phyloP scores from a whole-genome alignment of 2,329 filamentous ascomycete species.

The Trichophyton benhamiae region DNA sequence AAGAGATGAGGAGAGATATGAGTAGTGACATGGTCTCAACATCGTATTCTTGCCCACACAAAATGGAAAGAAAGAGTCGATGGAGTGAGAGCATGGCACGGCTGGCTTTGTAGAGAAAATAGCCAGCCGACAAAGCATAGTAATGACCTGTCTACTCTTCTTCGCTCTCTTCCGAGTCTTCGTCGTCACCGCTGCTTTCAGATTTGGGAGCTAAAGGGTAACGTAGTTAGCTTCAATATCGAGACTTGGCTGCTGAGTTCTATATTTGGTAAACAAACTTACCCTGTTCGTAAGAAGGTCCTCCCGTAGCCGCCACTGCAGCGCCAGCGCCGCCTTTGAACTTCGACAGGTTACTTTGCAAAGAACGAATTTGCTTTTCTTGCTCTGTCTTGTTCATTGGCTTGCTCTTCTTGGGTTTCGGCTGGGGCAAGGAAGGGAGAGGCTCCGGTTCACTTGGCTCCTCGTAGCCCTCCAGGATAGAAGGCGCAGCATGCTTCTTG shows the following conservation, averaged over 20 bases:
- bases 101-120: no score
- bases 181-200: conserved; percentile 38
- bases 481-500: conserved; percentile 35
- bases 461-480: conserved; percentile 29
- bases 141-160: conserved; percentile 30
- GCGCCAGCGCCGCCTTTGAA: conserved; percentile 31
- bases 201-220: conserved; percentile 20
- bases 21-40: background rate
- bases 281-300: conserved; percentile 30
- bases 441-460: conserved; percentile 24
- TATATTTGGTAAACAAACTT: conserved; percentile 9
- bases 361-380: conserved; percentile 38
- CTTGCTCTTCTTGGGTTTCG: conserved; percentile 41
- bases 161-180: conserved; percentile 39
- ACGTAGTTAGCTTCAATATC: conserved; percentile 6
- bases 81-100: background rate
- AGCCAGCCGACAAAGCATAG: background rate
- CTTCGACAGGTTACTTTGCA: conserved; percentile 35
- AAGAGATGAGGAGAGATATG: background rate
- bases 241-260: background rate
- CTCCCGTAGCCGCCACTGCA: background rate
- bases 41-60: no score
- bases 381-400: conserved; percentile 42
- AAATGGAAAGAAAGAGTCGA: background rate
- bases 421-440: conserved; percentile 22